Conservation (phyloP, 192 early-diverging fungal species). For the Podila epicladia region DNA sequence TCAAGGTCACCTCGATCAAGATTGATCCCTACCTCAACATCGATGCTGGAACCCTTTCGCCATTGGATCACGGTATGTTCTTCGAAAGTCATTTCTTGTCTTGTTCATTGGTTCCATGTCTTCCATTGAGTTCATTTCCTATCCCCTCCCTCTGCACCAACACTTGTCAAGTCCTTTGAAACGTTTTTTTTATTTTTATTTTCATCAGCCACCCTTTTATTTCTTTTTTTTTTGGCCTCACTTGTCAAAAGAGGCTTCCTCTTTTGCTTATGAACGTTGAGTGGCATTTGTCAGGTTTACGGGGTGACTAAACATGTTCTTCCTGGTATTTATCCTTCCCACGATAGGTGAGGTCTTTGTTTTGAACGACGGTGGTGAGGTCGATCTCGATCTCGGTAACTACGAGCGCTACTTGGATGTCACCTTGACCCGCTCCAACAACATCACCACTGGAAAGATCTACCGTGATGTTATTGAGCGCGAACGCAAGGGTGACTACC, state of each 20-base stretch:
- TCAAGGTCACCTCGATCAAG: constrained; percentile 97
- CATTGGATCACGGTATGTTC: constrained; percentile 92
- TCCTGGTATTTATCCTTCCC: background rate
- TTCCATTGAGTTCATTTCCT: too few species aligned
- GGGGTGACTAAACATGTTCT: background rate
- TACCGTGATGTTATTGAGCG: constrained; percentile 96
- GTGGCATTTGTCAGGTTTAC: too few species aligned
- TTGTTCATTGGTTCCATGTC: too few species aligned
- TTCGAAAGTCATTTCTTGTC: too few species aligned
- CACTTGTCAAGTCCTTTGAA: background rate
- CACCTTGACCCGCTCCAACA: constrained; percentile 94
- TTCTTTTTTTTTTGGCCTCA: constrained; percentile 1
- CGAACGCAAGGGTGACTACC: constrained; percentile 94
- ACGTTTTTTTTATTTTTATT: background rate
- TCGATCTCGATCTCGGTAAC: constrained; percentile 98
- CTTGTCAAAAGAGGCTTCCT: background rate
- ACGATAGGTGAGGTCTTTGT: constrained; percentile 95
- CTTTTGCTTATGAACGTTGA: too few species aligned
- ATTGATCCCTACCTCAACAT: constrained; percentile 99
- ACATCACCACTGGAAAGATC: constrained; percentile 99
- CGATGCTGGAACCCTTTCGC: constrained; percentile 96
- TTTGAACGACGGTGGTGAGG: constrained; percentile 97
- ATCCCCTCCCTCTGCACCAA: background rate
- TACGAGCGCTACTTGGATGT: constrained; percentile 99
- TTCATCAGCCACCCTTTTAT: constrained; percentile 7